Evolutionary conservation across 2,329 filamentous ascomycete species (phyloP).

Genomic region (Juglanconis juglandina): DNA sequence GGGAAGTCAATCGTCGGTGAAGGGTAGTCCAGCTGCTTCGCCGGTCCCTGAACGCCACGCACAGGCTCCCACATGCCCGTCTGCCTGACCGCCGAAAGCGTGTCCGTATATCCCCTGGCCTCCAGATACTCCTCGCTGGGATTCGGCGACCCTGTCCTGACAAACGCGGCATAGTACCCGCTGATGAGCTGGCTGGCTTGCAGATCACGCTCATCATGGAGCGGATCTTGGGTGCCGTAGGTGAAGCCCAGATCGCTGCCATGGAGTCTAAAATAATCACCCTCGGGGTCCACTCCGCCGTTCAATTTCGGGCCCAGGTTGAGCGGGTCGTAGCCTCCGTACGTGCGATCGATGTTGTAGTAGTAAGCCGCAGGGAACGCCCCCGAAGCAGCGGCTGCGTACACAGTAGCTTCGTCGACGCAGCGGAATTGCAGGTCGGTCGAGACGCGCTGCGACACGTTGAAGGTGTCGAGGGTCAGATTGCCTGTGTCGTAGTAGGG

Average conservation of each 20-base stretch:
- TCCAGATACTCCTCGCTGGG: constrained; percentile 5
- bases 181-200: constrained; percentile 15
- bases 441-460: constrained; percentile 48
- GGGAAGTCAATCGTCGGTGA: constrained; percentile 7
- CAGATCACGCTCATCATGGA: constrained; percentile 10
- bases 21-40: constrained; percentile 12
- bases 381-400: constrained; percentile 31
- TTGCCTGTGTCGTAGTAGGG: constrained; percentile 47
- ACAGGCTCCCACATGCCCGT: constrained; percentile 13
- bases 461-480: constrained; percentile 51
- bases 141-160: constrained; percentile 10
- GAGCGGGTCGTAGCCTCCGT: constrained; percentile 12
- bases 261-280: constrained; percentile 14
- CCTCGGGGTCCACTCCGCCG: constrained; percentile 5
- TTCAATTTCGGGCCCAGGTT: constrained; percentile 4
- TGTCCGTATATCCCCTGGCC: constrained; percentile 6
- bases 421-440: constrained; percentile 55
- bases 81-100: background rate
- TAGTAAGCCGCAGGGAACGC: constrained; percentile 16
- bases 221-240: constrained; percentile 11
- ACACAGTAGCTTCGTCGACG: constrained; percentile 52
- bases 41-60: background rate
- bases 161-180: constrained; percentile 14
- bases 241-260: constrained; percentile 15
- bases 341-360: constrained; percentile 12